phyloP scores from a whole-genome alignment of 768 basidiomycete genomes.

The Mrakia frigida region DNA sequence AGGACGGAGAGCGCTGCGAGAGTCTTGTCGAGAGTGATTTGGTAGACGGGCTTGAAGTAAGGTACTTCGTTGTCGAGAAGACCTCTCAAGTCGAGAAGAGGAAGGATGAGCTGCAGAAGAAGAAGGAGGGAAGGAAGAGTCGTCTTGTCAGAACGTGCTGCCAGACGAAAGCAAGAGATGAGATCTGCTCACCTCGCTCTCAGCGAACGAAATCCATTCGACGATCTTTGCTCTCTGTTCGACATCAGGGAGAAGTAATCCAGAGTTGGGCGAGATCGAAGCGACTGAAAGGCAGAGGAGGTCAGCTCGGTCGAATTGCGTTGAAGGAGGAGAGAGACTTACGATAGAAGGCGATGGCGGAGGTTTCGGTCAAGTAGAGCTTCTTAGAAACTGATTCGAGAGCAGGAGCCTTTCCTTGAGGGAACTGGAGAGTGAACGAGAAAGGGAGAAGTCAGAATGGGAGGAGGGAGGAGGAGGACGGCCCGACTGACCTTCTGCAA shows the following conservation, averaged over 20 bases:
- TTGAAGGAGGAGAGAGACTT: constrained; percentile 47
- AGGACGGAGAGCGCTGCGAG: constrained; percentile 60
- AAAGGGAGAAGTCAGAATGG: no score
- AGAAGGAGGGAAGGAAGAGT: no score
- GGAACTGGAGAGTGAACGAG: constrained; percentile 43
- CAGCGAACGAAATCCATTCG: constrained; percentile 70
- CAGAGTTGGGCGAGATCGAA: constrained; percentile 65
- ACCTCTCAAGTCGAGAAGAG: constrained; percentile 50
- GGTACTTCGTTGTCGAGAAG: constrained; percentile 48
- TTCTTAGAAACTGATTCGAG: constrained; percentile 60
- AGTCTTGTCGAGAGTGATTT: constrained; percentile 63
- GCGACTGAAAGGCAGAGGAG: constrained; percentile 57
- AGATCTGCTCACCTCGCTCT: background rate
- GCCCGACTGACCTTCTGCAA: constrained; percentile 11
- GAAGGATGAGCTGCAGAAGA: constrained; percentile 38
- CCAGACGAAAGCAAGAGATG: background rate
- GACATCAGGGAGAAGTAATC: constrained; percentile 61
- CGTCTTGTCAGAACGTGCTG: background rate
- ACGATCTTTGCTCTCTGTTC: constrained; percentile 71
- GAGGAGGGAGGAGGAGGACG: background rate
- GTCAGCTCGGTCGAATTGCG: background rate
- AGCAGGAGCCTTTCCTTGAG: constrained; percentile 76
- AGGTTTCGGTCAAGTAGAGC: constrained; percentile 68
- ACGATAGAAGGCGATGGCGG: constrained; percentile 83
- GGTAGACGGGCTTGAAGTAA: constrained; percentile 65